Evolutionary conservation across 441 rosid species (phyloP).

Genomic region (Geranium incanum): DNA sequence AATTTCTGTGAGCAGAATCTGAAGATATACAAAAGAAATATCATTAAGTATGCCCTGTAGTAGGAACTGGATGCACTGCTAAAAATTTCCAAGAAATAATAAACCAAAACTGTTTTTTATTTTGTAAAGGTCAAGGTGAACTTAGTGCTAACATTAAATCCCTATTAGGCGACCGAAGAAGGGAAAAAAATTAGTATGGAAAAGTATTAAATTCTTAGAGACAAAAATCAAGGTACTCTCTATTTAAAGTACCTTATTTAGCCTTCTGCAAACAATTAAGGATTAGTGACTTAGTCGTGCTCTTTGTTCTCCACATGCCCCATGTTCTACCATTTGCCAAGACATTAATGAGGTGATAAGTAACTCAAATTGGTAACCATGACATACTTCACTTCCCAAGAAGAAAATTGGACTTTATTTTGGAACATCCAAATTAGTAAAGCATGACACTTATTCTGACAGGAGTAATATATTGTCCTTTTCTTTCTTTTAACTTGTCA

Average conservation of each 20-base stretch:
- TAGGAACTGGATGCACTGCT: background rate
- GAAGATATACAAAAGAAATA: slow-evolving; percentile 19
- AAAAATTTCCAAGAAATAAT: background rate
- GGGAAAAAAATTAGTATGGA: background rate
- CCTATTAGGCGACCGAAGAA: background rate
- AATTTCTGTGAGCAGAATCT: slow-evolving; percentile 91
- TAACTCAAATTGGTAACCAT: background rate
- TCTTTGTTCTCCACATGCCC: no score
- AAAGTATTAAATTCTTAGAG: background rate
- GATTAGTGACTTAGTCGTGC: no score
- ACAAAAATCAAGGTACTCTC: background rate
- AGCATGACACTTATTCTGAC: no score
- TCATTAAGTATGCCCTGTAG: background rate
- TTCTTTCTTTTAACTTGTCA: background rate
- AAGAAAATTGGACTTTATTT: background rate
- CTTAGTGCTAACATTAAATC: background rate
- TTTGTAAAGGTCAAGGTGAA: background rate
- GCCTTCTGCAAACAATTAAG: no score
- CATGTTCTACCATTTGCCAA: no score
- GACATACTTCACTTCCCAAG: background rate
- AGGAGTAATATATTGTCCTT: no score
- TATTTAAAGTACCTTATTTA: background rate
- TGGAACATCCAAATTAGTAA: background rate
- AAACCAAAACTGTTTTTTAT: background rate
- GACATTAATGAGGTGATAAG: background rate